phyloP scores from a whole-genome alignment of 106 monocot genomes.

The Dendrobium catenatum region DNA sequence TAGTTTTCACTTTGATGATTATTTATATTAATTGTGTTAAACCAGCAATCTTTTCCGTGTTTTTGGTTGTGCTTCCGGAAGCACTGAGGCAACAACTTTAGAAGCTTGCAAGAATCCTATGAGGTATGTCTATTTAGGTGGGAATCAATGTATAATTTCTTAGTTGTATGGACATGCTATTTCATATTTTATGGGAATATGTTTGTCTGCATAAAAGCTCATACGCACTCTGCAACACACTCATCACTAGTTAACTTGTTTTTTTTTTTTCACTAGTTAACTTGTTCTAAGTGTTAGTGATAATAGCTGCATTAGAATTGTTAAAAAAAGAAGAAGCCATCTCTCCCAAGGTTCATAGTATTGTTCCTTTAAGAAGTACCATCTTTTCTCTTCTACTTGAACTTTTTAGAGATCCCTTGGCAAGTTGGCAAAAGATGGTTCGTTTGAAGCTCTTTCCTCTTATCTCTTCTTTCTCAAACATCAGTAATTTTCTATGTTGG shows the following conservation, averaged over 20 bases:
- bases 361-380: no score
- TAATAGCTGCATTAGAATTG: no score
- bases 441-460: no score
- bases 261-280: background rate
- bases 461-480: no score
- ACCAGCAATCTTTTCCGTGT: conserved; percentile 82
- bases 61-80: conserved; percentile 68
- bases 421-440: no score
- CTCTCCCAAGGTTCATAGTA: no score
- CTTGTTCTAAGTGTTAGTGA: no score
- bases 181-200: background rate
- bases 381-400: no score
- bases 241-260: background rate
- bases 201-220: background rate
- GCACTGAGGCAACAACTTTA: conserved; percentile 65
- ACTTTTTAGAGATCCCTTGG: no score
- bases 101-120: conserved; percentile 79
- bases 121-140: conserved; percentile 35
- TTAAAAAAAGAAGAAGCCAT: no score
- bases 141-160: background rate
- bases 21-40: background rate
- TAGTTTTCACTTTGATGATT: background rate
- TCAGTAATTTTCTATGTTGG: no score
- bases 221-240: background rate
- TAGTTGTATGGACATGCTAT: background rate